Evolutionary conservation across 495 filamentous ascomycete genomes (phyloP).

Genomic region (Aspergillus ellipticus): DNA sequence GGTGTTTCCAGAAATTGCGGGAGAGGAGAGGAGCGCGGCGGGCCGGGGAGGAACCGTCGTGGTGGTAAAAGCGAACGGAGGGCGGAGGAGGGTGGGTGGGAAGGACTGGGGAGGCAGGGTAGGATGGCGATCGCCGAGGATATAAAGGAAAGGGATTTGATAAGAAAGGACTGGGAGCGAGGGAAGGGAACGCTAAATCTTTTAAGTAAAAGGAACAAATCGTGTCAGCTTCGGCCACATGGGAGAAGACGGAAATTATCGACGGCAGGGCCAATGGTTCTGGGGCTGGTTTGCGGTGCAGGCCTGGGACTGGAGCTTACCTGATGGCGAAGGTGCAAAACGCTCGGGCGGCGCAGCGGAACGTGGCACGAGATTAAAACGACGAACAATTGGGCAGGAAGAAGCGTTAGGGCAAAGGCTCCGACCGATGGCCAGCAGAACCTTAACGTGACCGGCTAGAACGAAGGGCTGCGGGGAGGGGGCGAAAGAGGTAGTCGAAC

Average conservation of each 20-base stretch:
- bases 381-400: slow-evolving; percentile 24
- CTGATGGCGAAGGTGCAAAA: slow-evolving; percentile 20
- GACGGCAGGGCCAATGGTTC: slow-evolving; percentile 11
- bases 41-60: background rate
- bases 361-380: slow-evolving; percentile 29
- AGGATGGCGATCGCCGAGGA: background rate
- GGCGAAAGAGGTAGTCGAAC: background rate
- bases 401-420: slow-evolving; percentile 21
- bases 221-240: slow-evolving; percentile 3
- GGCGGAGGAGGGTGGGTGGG: background rate
- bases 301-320: slow-evolving; percentile 17
- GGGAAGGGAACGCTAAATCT: slow-evolving; percentile 1
- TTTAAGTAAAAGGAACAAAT: background rate
- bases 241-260: slow-evolving; percentile 8
- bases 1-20: too few species aligned
- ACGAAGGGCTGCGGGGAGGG: slow-evolving; percentile 11
- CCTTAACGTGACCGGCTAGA: slow-evolving; percentile 13
- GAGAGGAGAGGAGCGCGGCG: background rate
- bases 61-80: background rate
- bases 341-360: slow-evolving; percentile 23
- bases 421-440: slow-evolving; percentile 17
- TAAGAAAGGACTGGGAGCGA: background rate
- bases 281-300: slow-evolving; percentile 16
- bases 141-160: background rate
- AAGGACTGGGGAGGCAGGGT: background rate